Evolutionary conservation across 2,329 filamentous ascomycete genomes (phyloP).

Genomic region (Pseudocercospora musae): DNA sequence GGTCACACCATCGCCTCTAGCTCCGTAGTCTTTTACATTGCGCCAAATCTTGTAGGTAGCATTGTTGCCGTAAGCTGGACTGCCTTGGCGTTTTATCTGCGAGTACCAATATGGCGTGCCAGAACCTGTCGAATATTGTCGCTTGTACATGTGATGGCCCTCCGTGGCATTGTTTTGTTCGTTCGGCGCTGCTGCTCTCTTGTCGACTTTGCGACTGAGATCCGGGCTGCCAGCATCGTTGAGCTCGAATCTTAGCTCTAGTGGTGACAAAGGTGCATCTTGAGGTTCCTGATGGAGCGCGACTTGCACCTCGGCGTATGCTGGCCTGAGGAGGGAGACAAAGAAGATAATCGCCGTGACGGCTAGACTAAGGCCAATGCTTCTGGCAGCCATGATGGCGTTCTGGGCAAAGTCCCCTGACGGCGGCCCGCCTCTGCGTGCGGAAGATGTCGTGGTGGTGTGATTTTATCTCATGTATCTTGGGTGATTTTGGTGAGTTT

Average conservation of each 20-base stretch:
- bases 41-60: conserved; percentile 45
- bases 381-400: conserved; percentile 8
- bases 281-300: background rate
- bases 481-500: background rate
- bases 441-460: background rate
- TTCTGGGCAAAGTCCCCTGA: background rate
- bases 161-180: conserved; percentile 6
- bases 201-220: background rate
- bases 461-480: background rate
- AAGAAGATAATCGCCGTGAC: conserved; percentile 12
- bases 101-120: conserved; percentile 40
- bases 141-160: conserved; percentile 27
- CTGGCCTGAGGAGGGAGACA: conserved; percentile 8
- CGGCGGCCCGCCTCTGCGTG: background rate
- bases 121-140: conserved; percentile 21
- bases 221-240: conserved; percentile 5
- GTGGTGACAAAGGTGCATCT: conserved; percentile 15
- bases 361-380: conserved; percentile 6
- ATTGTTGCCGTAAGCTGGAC: conserved; percentile 38
- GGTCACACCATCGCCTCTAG: conserved; percentile 60
- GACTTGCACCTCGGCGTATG: conserved; percentile 8
- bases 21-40: conserved; percentile 46
- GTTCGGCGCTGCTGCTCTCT: background rate
- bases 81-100: conserved; percentile 42
- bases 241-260: conserved; percentile 19